These are phyloP conservation scores for Phoma herbarum DNA, from an alignment of 2,329 filamentous ascomycete genomes.

Conservation along the genomic window DNA sequence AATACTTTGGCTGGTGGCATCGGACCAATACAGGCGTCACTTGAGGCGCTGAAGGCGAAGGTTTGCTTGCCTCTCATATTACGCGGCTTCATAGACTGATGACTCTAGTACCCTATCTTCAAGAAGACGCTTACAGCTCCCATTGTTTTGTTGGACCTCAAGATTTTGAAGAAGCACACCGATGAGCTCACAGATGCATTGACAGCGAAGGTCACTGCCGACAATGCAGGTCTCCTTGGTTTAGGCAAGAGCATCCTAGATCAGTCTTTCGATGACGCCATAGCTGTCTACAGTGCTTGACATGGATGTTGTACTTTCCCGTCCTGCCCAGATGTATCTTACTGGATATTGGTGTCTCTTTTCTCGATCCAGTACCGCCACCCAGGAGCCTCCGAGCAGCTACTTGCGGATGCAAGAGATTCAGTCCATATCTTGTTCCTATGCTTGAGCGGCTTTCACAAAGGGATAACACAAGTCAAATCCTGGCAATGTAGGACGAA, in stretches of 20 bases:
- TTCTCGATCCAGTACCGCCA: not conserved
- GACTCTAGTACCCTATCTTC: conserved; percentile 30
- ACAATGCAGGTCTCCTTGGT: conserved; percentile 20
- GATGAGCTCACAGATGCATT: conserved; percentile 30
- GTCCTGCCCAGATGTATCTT: not conserved
- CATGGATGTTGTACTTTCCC: no score
- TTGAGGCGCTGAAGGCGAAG: conserved; percentile 28
- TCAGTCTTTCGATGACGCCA: conserved; percentile 31
- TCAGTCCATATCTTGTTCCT: no score
- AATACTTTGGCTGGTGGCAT: conserved; percentile 25
- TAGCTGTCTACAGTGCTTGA: conserved; percentile 28
- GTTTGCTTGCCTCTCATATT: conserved; percentile 9
- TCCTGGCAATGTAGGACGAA: no score
- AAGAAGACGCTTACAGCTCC: conserved; percentile 33
- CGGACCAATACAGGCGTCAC: conserved; percentile 25
- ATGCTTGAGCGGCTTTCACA: no score
- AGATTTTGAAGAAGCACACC: conserved; percentile 34
- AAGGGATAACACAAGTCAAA: no score
- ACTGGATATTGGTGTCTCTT: not conserved
- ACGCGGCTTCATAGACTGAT: conserved; percentile 1
- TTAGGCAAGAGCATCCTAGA: conserved; percentile 26
- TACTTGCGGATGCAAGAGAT: no score
- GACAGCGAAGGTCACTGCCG: conserved; percentile 27
- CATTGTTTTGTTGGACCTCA: conserved; percentile 33
- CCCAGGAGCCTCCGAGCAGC: no score